A percentile compares a stretch with the other conserved stretches of the same genome.
Conservation (phyloP, 2,329 filamentous ascomycete genomes). For the Pyricularia grisea region DNA sequence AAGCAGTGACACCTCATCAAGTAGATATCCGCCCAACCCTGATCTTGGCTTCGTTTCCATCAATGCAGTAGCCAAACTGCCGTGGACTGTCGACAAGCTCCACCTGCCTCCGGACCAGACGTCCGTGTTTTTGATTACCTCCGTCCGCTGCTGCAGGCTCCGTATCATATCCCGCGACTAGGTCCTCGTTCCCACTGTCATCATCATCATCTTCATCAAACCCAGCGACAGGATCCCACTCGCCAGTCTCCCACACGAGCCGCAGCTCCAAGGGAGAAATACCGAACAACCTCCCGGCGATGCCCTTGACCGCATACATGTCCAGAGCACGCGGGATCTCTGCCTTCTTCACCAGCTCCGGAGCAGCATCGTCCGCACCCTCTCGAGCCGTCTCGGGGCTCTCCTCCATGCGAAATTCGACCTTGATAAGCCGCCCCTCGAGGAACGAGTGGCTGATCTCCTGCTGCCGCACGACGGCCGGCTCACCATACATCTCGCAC, state of each 20-base stretch:
- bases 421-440: constrained; percentile 65
- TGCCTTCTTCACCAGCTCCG: constrained; percentile 19
- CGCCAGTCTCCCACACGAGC: constrained; percentile 81
- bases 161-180: constrained; percentile 16
- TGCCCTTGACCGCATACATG: constrained; percentile 71
- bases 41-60: constrained; percentile 60
- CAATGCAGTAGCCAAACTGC: constrained; percentile 75
- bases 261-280: constrained; percentile 53
- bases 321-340: constrained; percentile 69
- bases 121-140: constrained; percentile 13
- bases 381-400: background rate
- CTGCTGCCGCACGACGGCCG: constrained; percentile 46
- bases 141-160: constrained; percentile 15
- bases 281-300: constrained; percentile 63
- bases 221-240: constrained; percentile 70
- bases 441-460: constrained; percentile 69
- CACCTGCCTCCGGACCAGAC: constrained; percentile 69
- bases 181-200: constrained; percentile 42
- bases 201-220: constrained; percentile 48
- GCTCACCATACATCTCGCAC: constrained; percentile 67
- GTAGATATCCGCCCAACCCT: constrained; percentile 49
- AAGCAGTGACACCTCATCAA: background rate
- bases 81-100: constrained; percentile 72
- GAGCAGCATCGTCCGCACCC: background rate
- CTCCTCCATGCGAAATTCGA: constrained; percentile 36